Evolutionary conservation across 2,329 filamentous ascomycete species (phyloP).

Genomic region (Dothiorella sarmentorum): DNA sequence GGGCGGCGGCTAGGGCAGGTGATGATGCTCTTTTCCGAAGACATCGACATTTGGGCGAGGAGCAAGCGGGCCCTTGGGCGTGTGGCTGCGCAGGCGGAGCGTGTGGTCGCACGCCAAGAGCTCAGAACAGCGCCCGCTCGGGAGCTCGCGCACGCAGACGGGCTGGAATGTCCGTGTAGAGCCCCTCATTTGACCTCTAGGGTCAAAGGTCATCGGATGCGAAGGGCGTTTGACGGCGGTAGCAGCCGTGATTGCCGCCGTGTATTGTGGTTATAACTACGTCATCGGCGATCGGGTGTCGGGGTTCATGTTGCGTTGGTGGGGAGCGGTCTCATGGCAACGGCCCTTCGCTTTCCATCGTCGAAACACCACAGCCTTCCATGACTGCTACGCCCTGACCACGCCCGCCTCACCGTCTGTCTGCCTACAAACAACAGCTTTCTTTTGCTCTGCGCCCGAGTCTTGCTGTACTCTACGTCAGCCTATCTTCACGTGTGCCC

Average conservation of each 20-base stretch:
- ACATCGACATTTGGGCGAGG: not conserved
- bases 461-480: not conserved
- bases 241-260: conserved; percentile 18
- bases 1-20: not conserved
- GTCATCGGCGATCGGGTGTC: conserved; percentile 11
- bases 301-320: conserved; percentile 1
- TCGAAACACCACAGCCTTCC: conserved; percentile 15
- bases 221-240: not conserved
- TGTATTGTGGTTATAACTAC: not conserved
- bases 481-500: not conserved
- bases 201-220: not conserved
- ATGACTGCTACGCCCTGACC: not conserved
- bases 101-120: conserved; percentile 1
- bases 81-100: not conserved
- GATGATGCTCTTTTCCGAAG: not conserved
- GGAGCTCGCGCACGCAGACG: not conserved
- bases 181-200: conserved; percentile 2
- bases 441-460: not conserved
- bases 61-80: not conserved
- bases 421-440: not conserved
- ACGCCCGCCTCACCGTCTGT: not conserved
- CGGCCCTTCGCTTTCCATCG: conserved; percentile 2
- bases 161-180: not conserved
- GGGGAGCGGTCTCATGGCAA: conserved; percentile 18
- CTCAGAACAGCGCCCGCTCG: not conserved